Evolutionary conservation across 2,329 filamentous ascomycete genomes (phyloP).

Genomic region (Ceratocystis papillata): DNA sequence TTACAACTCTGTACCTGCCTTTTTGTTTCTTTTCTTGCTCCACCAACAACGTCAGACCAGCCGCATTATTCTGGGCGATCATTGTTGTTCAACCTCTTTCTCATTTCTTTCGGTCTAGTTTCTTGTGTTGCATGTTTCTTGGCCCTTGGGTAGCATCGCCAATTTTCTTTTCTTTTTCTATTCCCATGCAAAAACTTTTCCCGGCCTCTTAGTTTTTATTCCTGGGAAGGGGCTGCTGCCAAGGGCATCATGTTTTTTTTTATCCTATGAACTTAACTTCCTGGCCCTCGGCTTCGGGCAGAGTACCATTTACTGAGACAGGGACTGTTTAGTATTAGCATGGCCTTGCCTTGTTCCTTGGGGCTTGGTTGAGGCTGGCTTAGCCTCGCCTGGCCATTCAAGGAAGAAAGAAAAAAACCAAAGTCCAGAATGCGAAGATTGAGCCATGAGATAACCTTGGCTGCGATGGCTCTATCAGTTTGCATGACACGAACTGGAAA

Average conservation of each 20-base stretch:
- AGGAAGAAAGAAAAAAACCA: neutral
- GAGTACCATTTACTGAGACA: slow-evolving; percentile 4
- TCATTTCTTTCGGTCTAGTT: neutral
- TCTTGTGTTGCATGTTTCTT: neutral
- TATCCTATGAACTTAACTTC: neutral
- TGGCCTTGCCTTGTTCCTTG: slow-evolving; percentile 2
- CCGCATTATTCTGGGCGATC: neutral
- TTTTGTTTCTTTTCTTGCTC: neutral
- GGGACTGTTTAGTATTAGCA: slow-evolving; percentile 4
- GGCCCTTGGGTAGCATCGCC: neutral
- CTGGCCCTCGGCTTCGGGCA: neutral
- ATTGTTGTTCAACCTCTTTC: slow-evolving; percentile 3
- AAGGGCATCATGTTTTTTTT: slow-evolving; percentile 1
- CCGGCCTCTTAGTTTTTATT: slow-evolving; percentile 10
- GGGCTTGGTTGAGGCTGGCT: neutral
- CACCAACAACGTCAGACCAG: neutral
- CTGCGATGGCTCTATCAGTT: neutral
- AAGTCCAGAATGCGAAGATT: neutral
- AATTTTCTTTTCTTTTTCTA: neutral
- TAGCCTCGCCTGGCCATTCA: neutral
- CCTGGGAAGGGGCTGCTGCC: neutral
- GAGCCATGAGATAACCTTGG: neutral
- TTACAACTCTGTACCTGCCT: neutral
- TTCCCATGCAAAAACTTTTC: neutral
- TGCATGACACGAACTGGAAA: neutral